Percentiles rank a stretch among this genome's conserved stretches.
Conservation (phyloP, 2,329 filamentous ascomycete species). For the Aureobasidium sp. region DNA sequence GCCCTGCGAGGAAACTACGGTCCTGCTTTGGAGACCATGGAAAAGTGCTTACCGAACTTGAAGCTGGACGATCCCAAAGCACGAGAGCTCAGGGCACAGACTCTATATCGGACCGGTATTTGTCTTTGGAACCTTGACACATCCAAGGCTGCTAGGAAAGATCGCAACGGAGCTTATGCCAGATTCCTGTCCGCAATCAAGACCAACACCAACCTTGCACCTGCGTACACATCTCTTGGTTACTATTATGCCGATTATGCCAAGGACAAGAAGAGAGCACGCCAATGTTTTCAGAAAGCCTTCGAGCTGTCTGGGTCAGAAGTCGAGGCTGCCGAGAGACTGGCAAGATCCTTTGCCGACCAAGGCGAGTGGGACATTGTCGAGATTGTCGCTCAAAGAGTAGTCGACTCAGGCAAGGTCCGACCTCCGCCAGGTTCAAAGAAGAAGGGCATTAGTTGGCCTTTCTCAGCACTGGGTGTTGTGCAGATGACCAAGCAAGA, state of each 20-base stretch:
- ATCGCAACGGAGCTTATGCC: constrained; percentile 73
- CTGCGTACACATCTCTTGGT: constrained; percentile 85
- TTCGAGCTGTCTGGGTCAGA: constrained; percentile 87
- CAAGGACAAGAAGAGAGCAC: constrained; percentile 75
- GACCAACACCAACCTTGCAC: constrained; percentile 78
- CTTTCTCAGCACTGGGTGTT: constrained; percentile 85
- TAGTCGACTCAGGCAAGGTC: constrained; percentile 91
- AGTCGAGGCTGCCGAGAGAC: constrained; percentile 75
- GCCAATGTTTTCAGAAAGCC: constrained; percentile 93
- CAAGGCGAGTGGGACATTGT: constrained; percentile 95
- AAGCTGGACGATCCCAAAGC: constrained; percentile 53
- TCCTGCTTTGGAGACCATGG: constrained; percentile 60
- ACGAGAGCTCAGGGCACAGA: constrained; percentile 72
- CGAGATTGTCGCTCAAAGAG: constrained; percentile 81
- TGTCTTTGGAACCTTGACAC: constrained; percentile 81
- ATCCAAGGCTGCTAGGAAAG: constrained; percentile 67
- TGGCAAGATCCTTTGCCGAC: constrained; percentile 80
- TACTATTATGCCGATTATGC: constrained; percentile 88
- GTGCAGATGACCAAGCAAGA: constrained; percentile 93
- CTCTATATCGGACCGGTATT: constrained; percentile 77
- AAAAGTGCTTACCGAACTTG: constrained; percentile 60
- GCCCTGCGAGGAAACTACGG: constrained; percentile 72
- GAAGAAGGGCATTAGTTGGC: constrained; percentile 90
- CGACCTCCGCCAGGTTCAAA: constrained; percentile 87
- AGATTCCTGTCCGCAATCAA: constrained; percentile 79